Base-by-base conservation (phyloP, 345 rosid genomes). In the Clarkia xantiana region DNA sequence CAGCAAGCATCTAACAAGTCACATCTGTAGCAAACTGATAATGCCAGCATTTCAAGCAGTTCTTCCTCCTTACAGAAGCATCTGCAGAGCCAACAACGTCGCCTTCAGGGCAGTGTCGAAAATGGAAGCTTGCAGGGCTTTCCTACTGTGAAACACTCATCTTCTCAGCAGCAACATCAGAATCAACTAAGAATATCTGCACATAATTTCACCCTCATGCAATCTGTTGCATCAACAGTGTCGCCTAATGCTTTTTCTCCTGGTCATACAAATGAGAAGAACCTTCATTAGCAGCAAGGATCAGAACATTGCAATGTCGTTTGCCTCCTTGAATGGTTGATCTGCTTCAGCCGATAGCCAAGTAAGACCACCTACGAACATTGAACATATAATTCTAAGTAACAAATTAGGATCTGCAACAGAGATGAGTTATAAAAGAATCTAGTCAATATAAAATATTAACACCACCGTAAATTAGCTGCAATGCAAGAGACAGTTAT, bases 271-370 rank as follows among this genome's bases (percentile, higher is more conserved):
- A 60, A 73, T 50, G 97, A 83, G 41, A 84, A 77, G 94, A 83
- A 81, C 66, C 71, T 69, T 20, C 51, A 39, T 42, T 44, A n/a
- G 13, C 77, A 60, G 65, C 72, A 59, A 55, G 66, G 64, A 40
- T 45, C 96, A 72, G 66, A 73, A 94, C 57, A 84, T 82, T 76
- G 88, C 96, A 19, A 74, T 93, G 94, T 78, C 98, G n/a, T 82
- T 81, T 71, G 68, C 84, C 15, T 63, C 95, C 18, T 65, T 80
- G 25, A 82, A 68, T 62, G 88, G 94, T 51, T 64, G 79, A 18
- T 62, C 62, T 12, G 11, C 71, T n/a, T n/a, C n/a, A n/a, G n/a
- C n/a, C n/a, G n/a, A n/a, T n/a, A n/a, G n/a, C n/a, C n/a, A n/a
- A n/a, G n/a, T n/a, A n/a, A n/a, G n/a, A n/a, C n/a, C n/a, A n/a